Evolutionary conservation across 2,329 filamentous ascomycete genomes (phyloP), one percentile per base, ranked within the genome.

Genomic region (Hypoxylon rubiginosum): DNA sequence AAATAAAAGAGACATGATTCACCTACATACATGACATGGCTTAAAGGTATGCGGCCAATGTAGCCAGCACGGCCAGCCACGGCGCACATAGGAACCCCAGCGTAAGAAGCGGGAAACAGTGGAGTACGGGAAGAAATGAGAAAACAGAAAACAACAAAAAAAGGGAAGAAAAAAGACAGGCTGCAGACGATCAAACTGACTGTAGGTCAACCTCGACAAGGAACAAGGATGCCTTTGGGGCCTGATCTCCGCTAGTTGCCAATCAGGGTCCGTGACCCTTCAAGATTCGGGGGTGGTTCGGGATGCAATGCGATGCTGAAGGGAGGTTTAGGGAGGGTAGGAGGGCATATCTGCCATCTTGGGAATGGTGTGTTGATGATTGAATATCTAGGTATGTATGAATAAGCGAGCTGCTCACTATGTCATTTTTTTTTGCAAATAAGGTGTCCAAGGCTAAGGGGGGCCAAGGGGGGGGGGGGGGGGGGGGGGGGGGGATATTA

Each of bases 281-380:
- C 54, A 46, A 68, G 28, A 41, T 43, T 68, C 65, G 67, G 62
- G 48, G 24, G 28, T 68, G 65, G 67, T 67, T 68, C 65, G 67
- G 67, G 59, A 67, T 69, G 67, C 67, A 67, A 70, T 68, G 67
- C 62, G 59, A 66, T 66, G 65, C 51, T 63, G 24, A 45, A 39
- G 52, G 28, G 45, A 32, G 43, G 30, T 45, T 34, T 34, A 48
- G 46, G 41, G 41, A 28, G 52, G 19, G 17, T 49, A 58, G 34
- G 48, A 49, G 53, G 45, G 60, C 45, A 58, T 41, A 58, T 41
- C 48, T 34, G 32, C 32, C 49, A 52, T 32, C 46, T 56, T 56
- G 57, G 60, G 41, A 50, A 60, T 46, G 50, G 34, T 51, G 24
- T 55, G 45, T 51, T 28, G 21, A 41, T 24, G 30, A 19, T 11